Percentiles rank a stretch among this genome's conserved stretches.
Conservation (phyloP, 371 early-diverging fungal species). For the Mortierella sp. region DNA sequence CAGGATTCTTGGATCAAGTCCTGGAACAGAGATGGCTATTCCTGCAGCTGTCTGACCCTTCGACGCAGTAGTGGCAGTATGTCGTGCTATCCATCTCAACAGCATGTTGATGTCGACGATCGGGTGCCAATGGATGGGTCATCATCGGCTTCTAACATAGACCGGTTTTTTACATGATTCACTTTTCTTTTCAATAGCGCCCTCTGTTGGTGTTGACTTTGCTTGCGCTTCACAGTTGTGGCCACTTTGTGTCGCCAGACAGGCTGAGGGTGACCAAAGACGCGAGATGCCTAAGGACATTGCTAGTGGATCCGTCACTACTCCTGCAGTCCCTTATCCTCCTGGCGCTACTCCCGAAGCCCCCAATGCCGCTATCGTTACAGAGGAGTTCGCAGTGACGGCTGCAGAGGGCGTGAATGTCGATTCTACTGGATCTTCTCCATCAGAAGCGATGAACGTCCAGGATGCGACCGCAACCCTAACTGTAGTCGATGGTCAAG, state of each 20-base stretch:
- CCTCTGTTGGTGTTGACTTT: conserved; percentile 18
- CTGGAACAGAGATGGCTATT: conserved; percentile 37
- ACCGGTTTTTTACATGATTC: background rate
- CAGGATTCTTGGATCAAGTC: conserved; percentile 36
- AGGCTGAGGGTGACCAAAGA: background rate
- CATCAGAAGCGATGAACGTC: background rate
- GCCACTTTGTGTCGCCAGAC: conserved; percentile 30
- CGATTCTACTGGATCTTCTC: background rate
- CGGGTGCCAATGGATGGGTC: too few species aligned
- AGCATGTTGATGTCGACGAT: too few species aligned
- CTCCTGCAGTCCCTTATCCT: conserved; percentile 16
- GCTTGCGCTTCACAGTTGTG: conserved; percentile 17
- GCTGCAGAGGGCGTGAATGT: background rate
- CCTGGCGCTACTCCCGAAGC: background rate
- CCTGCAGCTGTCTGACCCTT: conserved; percentile 26
- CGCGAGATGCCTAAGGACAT: background rate
- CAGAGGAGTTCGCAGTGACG: background rate
- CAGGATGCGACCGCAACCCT: background rate
- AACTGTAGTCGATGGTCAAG: background rate
- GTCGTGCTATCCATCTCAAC: too few species aligned
- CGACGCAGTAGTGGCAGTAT: background rate
- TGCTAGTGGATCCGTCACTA: background rate
- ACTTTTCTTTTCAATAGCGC: conserved; percentile 6
- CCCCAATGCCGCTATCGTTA: background rate
- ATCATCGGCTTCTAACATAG: too few species aligned